These are phyloP conservation scores for Arthrobotrys musiformis DNA, from an alignment of 2,329 filamentous ascomycete genomes.

Conservation along the genomic window DNA sequence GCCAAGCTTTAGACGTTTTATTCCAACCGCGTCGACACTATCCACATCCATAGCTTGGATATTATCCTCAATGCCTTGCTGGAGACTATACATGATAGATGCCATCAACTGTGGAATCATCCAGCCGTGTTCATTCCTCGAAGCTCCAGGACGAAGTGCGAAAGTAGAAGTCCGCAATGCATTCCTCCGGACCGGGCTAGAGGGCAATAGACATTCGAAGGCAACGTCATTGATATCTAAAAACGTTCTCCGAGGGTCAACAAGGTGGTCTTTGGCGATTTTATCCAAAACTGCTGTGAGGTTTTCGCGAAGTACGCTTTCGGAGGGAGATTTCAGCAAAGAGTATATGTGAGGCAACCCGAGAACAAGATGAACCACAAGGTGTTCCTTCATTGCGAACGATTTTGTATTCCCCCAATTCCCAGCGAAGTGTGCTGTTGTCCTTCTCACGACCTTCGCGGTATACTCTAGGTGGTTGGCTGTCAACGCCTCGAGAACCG, in stretches of 20 bases:
- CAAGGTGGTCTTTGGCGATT: constrained; percentile 80
- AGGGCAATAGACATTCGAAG: constrained; percentile 68
- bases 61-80: constrained; percentile 64
- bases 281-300: constrained; percentile 76
- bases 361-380: constrained; percentile 73
- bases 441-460: constrained; percentile 69
- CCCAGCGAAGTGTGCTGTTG: constrained; percentile 77
- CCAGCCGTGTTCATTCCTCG: constrained; percentile 60
- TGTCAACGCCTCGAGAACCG: constrained; percentile 72
- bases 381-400: constrained; percentile 67
- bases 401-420: constrained; percentile 79
- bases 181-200: constrained; percentile 66
- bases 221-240: constrained; percentile 81
- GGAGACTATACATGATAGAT: constrained; percentile 70
- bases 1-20: constrained; percentile 57
- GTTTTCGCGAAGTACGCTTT: constrained; percentile 62
- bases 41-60: constrained; percentile 36
- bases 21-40: constrained; percentile 36
- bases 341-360: constrained; percentile 71
- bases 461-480: constrained; percentile 76
- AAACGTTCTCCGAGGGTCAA: constrained; percentile 70
- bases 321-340: constrained; percentile 63
- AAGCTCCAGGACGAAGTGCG: constrained; percentile 71
- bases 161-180: constrained; percentile 67
- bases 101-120: constrained; percentile 63